Evolutionary conservation across 176 grass and related monocot species (phyloP), one percentile per base, ranked within the genome.

Genomic region (Avena atlantica): DNA sequence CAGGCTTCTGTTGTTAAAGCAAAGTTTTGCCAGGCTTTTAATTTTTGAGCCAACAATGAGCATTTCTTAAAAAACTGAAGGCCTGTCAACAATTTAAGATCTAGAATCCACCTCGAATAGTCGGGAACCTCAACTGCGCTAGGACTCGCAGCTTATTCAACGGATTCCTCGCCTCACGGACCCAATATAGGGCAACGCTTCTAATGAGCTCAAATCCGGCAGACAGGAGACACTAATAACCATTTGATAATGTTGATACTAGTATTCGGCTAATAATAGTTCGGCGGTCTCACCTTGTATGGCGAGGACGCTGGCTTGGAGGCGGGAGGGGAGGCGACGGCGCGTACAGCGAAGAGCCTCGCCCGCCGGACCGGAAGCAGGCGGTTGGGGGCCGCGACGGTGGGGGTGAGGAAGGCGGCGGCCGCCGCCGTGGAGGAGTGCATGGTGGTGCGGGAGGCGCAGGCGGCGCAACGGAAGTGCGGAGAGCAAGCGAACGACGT

Each of bases 311-410:
- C 86, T 23, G 76, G 68, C 63, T 81, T 80, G 78, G 91, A 49
- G n/a, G 67, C 44, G 10, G 90, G 80, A 86, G 93, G 86, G 23
- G 92, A 93, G 81, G 90, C 89, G 87, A 98, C 83, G 80, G 90
- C 87, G 70, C 87, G 91, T 59, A 96, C 78, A 21, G 82, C 88
- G 87, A 89, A 70, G 53, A 59, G 59, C 74, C 49, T 88, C 78
- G 83, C 61, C 17, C 51, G 60, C 47, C 77, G 81, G 79, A 69
- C 78, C 24, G 74, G 68, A n/a, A 84, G 68, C 21, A 59, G 53
- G 59, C 52, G 86, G 47, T 13, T 53, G 50, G 81, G 16, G 66
- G 65, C 81, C 49, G 84, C 60, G 52, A 78, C 29, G 42, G 84
- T 20, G 19, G 88, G 84, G 13, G 60, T 34, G 68, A 87, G 47